A percentile compares a stretch with the other conserved stretches of the same genome.
Conservation (phyloP, 108 stramenopile genomes). For the Thalassiosira profunda region DNA sequence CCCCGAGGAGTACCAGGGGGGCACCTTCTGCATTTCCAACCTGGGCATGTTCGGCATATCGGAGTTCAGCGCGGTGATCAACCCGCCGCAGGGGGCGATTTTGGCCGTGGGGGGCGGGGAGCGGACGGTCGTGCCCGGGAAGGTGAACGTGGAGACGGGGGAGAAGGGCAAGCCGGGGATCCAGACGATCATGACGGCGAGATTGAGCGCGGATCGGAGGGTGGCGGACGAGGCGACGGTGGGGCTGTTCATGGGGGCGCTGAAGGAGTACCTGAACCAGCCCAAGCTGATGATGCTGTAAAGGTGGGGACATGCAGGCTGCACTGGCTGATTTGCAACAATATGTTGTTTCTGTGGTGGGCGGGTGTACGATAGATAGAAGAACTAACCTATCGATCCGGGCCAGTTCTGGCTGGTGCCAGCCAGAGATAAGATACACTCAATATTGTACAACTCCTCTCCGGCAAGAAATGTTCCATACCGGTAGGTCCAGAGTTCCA, state of each 20-base stretch:
- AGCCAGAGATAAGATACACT: too few relatives aligned
- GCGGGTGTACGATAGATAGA: too few relatives aligned
- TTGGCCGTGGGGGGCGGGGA: conserved; percentile 96
- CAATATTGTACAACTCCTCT: too few relatives aligned
- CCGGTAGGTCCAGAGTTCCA: too few relatives aligned
- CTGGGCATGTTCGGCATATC: conserved; percentile 99
- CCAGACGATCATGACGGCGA: conserved; percentile 92
- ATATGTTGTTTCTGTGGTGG: too few relatives aligned
- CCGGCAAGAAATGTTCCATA: too few relatives aligned
- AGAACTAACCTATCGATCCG: too few relatives aligned
- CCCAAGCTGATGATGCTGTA: conserved; percentile 96
- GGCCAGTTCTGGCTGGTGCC: too few relatives aligned
- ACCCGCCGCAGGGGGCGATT: conserved; percentile 98
- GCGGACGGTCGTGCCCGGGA: conserved; percentile 79
- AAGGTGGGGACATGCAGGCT: too few relatives aligned
- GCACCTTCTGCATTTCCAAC: conserved; percentile 97
- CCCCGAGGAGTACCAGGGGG: conserved; percentile 98
- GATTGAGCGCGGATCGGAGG: conserved; percentile 96
- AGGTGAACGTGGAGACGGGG: conserved; percentile 53
- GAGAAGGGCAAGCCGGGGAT: conserved; percentile 52
- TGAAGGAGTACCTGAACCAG: conserved; percentile 90
- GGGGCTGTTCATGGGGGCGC: conserved; percentile 91
- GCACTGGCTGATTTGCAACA: too few relatives aligned
- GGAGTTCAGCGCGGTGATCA: conserved; percentile 98
- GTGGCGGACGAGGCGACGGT: conserved; percentile 98